Conservation (phyloP, 2,329 filamentous ascomycete genomes). For the Fusarium sarcochroum region DNA sequence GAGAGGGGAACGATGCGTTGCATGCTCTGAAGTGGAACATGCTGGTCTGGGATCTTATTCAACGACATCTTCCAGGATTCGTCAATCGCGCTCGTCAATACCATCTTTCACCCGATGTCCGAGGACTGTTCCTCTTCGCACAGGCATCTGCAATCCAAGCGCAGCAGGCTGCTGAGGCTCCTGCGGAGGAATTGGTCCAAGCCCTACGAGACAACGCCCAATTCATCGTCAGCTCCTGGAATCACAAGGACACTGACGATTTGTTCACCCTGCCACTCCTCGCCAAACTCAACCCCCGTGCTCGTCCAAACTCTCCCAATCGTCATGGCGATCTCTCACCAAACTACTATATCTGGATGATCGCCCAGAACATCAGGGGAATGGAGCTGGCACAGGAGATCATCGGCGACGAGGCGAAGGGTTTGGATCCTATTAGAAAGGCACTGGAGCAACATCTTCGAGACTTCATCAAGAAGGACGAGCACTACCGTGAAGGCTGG, state of each 20-base stretch:
- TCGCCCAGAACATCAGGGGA: constrained; percentile 57
- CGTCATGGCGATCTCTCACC: constrained; percentile 35
- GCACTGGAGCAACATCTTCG: constrained; percentile 56
- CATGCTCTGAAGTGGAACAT: constrained; percentile 63
- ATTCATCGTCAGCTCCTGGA: constrained; percentile 49
- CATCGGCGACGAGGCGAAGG: constrained; percentile 49
- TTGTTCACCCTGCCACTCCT: constrained; percentile 45
- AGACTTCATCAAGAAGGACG: constrained; percentile 45
- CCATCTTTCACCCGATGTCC: constrained; percentile 48
- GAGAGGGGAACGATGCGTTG: constrained; percentile 52
- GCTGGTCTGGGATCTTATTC: constrained; percentile 64
- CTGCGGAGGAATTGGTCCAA: constrained; percentile 44
- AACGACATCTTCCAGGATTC: constrained; percentile 56
- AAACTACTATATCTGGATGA: constrained; percentile 46
- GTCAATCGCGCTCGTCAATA: constrained; percentile 38
- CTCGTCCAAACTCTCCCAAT: constrained; percentile 16
- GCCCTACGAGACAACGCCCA: constrained; percentile 51
- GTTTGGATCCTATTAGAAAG: constrained; percentile 57
- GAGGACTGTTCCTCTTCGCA: constrained; percentile 52
- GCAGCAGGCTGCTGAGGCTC: constrained; percentile 43
- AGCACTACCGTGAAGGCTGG: constrained; percentile 39
- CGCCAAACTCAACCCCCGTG: constrained; percentile 41
- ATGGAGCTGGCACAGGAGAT: constrained; percentile 62
- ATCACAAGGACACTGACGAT: constrained; percentile 32
- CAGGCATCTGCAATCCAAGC: constrained; percentile 47